These are phyloP conservation scores for Euphorbia peplus DNA, from an alignment of 345 rosid species.

Conservation along the genomic window DNA sequence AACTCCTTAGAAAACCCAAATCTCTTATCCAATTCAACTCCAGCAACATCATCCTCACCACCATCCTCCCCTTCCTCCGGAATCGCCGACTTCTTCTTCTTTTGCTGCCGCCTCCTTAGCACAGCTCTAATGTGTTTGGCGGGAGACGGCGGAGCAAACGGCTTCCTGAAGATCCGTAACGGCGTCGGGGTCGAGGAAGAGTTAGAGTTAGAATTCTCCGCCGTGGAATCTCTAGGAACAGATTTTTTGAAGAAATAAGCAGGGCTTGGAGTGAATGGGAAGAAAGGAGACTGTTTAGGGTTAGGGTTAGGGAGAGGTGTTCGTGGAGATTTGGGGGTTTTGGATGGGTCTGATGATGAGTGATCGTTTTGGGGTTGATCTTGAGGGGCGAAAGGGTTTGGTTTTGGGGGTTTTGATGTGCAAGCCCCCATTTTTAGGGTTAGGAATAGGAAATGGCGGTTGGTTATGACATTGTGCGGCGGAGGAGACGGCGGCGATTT, in stretches of 20 bases:
- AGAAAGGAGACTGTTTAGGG: conserved; percentile 56
- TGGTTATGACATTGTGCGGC: conserved; percentile 9
- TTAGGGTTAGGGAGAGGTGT: conserved; percentile 11
- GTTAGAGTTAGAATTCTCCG: conserved; percentile 39
- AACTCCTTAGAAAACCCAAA: conserved; percentile 87
- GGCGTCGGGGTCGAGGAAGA: conserved; percentile 89
- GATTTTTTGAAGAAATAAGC: conserved; percentile 78
- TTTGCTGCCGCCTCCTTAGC: conserved; percentile 55
- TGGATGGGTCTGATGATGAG: conserved; percentile 26
- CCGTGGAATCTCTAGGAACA: conserved; percentile 59
- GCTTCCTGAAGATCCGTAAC: conserved; percentile 60
- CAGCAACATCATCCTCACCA: conserved; percentile 26
- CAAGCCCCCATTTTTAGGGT: conserved; percentile 56
- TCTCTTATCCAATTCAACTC: conserved; percentile 70
- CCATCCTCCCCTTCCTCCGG: conserved; percentile 48
- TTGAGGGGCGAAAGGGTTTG: conserved; percentile 62
- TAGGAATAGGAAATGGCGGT: not conserved
- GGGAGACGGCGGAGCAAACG: conserved; percentile 91
- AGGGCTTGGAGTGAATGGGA: conserved; percentile 85
- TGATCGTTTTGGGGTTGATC: conserved; percentile 30
- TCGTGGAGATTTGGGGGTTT: conserved; percentile 30
- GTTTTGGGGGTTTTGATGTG: conserved; percentile 62
- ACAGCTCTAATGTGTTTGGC: conserved; percentile 85
- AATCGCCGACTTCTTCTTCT: conserved; percentile 36
- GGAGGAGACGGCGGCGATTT: not conserved